Percentiles rank a stretch among this genome's conserved stretches.
Conservation (phyloP, 768 basidiomycete genomes). For the Lactarius sanguifluus region DNA sequence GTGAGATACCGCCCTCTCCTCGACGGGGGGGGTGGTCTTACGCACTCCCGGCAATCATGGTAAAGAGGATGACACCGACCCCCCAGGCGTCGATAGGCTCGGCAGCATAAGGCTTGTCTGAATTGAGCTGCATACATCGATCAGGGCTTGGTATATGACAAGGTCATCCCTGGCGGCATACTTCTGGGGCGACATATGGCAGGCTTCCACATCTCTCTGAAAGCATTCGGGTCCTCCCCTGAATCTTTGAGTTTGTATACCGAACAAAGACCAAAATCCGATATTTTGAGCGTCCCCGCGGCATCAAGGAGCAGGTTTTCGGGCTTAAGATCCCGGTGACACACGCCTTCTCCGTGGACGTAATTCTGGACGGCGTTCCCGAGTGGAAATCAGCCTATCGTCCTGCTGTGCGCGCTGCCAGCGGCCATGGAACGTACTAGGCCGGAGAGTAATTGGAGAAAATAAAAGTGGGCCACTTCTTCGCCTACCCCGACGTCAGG, state of each 20-base stretch:
- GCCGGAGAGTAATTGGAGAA: conserved; percentile 79
- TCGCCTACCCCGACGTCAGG: conserved; percentile 88
- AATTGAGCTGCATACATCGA: conserved; percentile 53
- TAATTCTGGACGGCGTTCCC: conserved; percentile 52
- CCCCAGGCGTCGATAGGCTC: conserved; percentile 98
- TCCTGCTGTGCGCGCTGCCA: not conserved
- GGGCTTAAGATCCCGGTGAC: conserved; percentile 95
- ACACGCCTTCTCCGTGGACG: conserved; percentile 87
- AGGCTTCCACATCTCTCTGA: conserved; percentile 87
- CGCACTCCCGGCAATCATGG: conserved; percentile 87
- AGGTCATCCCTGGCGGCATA: conserved; percentile 36
- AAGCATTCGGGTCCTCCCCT: conserved; percentile 72
- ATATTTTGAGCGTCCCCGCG: conserved; percentile 84
- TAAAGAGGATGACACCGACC: conserved; percentile 90
- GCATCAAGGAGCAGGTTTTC: conserved; percentile 90
- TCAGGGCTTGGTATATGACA: conserved; percentile 5
- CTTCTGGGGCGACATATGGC: conserved; percentile 95
- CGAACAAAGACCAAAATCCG: conserved; percentile 91
- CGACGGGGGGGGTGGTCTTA: conserved; percentile 29
- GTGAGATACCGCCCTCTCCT: not conserved
- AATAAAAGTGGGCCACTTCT: conserved; percentile 88
- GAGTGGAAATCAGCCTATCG: conserved; percentile 7
- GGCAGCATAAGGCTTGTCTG: conserved; percentile 70
- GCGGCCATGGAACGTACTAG: conserved; percentile 52
- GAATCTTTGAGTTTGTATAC: conserved; percentile 84